Evolutionary conservation across 2,329 filamentous ascomycete genomes (phyloP).

Genomic region (Penicillium brasilianum): DNA sequence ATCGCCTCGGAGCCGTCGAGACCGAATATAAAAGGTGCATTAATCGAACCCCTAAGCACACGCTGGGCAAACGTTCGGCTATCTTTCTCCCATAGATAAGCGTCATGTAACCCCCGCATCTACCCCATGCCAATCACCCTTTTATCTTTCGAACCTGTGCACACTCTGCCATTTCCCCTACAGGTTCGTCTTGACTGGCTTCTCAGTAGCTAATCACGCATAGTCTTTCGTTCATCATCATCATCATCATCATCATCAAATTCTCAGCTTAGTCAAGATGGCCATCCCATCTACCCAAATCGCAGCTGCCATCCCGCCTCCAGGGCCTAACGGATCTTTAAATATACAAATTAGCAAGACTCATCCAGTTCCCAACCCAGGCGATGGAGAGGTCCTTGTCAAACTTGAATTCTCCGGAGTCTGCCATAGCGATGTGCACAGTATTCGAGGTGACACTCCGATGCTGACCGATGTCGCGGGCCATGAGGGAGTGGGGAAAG

Average conservation of each 20-base stretch:
- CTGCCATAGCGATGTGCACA: slow-evolving; percentile 55
- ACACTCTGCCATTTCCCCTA: background rate
- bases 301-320: slow-evolving; percentile 38
- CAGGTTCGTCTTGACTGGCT: background rate
- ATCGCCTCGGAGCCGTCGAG: background rate
- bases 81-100: slow-evolving; percentile 23
- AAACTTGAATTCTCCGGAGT: slow-evolving; percentile 55
- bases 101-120: slow-evolving; percentile 27
- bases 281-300: slow-evolving; percentile 35
- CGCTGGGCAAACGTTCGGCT: background rate
- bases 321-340: slow-evolving; percentile 26
- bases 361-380: slow-evolving; percentile 44
- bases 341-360: slow-evolving; percentile 33
- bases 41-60: background rate
- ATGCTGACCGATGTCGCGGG: slow-evolving; percentile 54
- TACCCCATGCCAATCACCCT: slow-evolving; percentile 4
- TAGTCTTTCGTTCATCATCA: too few relatives aligned
- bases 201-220: too few relatives aligned
- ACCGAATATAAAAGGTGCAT: background rate
- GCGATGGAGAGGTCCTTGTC: slow-evolving; percentile 50
- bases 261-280: slow-evolving; percentile 14
- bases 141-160: background rate
- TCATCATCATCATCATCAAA: background rate
- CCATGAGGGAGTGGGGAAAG: slow-evolving; percentile 53
- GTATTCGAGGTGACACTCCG: slow-evolving; percentile 49